Evolutionary conservation across 2,329 filamentous ascomycete genomes (phyloP), one percentile per base, ranked within the genome.

Genomic region (Alternaria infectoria): DNA sequence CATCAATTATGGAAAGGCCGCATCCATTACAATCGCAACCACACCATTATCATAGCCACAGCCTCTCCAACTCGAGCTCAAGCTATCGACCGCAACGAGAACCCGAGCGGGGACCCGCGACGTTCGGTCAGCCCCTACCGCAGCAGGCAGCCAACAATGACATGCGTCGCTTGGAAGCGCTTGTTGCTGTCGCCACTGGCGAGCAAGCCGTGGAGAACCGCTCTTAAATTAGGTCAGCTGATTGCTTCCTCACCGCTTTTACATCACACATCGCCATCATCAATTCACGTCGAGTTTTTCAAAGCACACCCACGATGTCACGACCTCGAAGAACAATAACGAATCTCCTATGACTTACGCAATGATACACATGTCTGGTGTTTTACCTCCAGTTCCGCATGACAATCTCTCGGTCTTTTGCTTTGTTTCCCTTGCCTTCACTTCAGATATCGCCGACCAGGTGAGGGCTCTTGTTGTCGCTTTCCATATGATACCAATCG

Each of bases 181-280:
- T 90, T 9, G 88, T 90, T n/a, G 88, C 88, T 6, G 88, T 89
- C 45, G 88, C 88, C 5, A 89, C 88, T 3, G 86, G 85, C 64
- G 87, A 89, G 73, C 77, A 78, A 60, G 75, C 73, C 19, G 76
- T 78, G 17, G 74, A 71, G 15, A 73, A 77, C 23, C 74, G 73
- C 30, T 72, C 71, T 46, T 70, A 56, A 54, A 19, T 50, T 8
- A 47, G 11, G 21, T 32, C 45, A 59, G 50, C 51, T 59, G 32
- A 36, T 30, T 17, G 15, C 23, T 15, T 45, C 12, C 19, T 52
- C 54, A 52, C 40, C n/a, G 26, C 45, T 15, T 43, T 30, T 26
- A 30, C 13, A 40, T 19, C 17, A 47, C 23, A 47, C 57, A 46
- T 44, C 45, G 49, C 17, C 45, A 56, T 49, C 44, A 52, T 50